Conservation (phyloP, 2,329 filamentous ascomycete species). For the Clarireedia paspali region DNA sequence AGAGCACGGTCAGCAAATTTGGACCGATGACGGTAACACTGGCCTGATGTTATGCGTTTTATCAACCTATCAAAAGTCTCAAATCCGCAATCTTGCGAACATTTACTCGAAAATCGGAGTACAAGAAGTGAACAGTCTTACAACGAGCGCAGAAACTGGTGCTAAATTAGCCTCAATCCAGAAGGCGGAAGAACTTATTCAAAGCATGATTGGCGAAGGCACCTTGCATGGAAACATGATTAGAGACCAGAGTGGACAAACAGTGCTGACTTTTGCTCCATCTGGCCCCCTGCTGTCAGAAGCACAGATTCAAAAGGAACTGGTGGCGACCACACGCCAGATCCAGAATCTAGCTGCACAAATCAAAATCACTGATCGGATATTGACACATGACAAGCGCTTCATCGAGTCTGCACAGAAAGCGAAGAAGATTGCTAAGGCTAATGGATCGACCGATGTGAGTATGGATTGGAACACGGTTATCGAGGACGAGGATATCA, state of each 20-base stretch:
- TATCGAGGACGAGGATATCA: conserved; percentile 28
- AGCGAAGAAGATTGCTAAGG: conserved; percentile 37
- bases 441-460: conserved; percentile 8
- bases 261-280: conserved; percentile 45
- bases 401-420: conserved; percentile 43
- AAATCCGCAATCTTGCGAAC: conserved; percentile 63
- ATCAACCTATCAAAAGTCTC: conserved; percentile 65
- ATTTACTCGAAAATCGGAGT: conserved; percentile 59
- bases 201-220: conserved; percentile 46
- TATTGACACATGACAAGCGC: conserved; percentile 47
- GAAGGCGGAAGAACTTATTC: conserved; percentile 40
- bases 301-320: conserved; percentile 40
- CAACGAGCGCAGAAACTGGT: conserved; percentile 48
- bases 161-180: conserved; percentile 33
- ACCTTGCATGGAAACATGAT: conserved; percentile 48
- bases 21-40: conserved; percentile 65
- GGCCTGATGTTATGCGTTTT: conserved; percentile 64
- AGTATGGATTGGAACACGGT: conserved; percentile 22
- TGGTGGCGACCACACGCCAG: conserved; percentile 35
- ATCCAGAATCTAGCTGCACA: conserved; percentile 40
- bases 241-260: conserved; percentile 28
- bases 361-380: conserved; percentile 45
- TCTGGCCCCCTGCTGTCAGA: conserved; percentile 40
- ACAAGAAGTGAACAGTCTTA: conserved; percentile 42
- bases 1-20: conserved; percentile 49